A percentile compares a stretch with the other conserved stretches of the same genome.
Conservation (phyloP, 306 rosid genomes). For the Inga leiocalycina region DNA sequence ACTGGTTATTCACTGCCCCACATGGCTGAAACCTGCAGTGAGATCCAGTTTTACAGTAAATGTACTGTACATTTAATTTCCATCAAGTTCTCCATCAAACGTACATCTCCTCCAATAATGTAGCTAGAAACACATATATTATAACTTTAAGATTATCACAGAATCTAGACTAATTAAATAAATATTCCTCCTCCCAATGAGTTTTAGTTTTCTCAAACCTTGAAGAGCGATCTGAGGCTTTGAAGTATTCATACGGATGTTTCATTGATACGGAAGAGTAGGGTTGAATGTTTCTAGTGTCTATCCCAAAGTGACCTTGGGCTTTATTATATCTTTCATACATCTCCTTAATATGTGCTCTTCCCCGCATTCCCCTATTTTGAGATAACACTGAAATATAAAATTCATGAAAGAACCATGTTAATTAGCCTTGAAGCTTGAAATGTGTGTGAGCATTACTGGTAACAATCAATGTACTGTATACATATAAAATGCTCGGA, state of each 20-base stretch:
- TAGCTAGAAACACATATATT: background rate
- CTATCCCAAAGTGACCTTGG: constrained; percentile 45
- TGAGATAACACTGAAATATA: constrained; percentile 58
- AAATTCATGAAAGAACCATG: constrained; percentile 13
- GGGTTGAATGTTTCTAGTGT: constrained; percentile 33
- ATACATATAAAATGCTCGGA: background rate
- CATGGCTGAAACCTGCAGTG: constrained; percentile 35
- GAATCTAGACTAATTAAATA: background rate
- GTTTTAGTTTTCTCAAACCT: constrained; percentile 41
- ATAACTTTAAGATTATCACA: background rate
- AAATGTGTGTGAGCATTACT: background rate
- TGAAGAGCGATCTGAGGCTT: constrained; percentile 38
- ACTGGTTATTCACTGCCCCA: constrained; percentile 27
- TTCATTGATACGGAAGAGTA: constrained; percentile 25
- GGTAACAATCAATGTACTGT: background rate
- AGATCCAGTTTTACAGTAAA: background rate
- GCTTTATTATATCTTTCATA: constrained; percentile 49
- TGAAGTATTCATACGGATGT: constrained; percentile 25
- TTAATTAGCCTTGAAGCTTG: constrained; percentile 20
- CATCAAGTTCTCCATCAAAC: too few species aligned
- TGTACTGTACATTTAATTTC: background rate
- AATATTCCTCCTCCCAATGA: background rate
- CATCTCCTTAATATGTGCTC: constrained; percentile 51
- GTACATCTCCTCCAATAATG: background rate
- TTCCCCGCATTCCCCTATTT: constrained; percentile 48